Evolutionary conservation across 495 filamentous ascomycete genomes (phyloP), one percentile per base, ranked within the genome.

Genomic region (Neurospora sp.): DNA sequence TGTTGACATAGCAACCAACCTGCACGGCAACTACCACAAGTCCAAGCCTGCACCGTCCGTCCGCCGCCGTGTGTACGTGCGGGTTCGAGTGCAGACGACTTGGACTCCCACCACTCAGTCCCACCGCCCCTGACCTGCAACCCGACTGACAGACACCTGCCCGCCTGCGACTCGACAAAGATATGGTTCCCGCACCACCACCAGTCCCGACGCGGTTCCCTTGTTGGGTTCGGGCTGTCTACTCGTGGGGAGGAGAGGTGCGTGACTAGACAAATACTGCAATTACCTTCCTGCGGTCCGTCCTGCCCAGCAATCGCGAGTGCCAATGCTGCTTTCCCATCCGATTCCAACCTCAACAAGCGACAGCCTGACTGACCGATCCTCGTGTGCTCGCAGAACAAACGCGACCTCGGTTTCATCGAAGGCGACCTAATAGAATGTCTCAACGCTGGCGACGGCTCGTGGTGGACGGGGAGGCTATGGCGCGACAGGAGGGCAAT

Each of bases 351-450:
- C 59, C 21, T 38, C 59, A 6, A n/a, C 19, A 69, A 28, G 31
- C 21, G 31, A n/a, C 24, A 45, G 34, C 24, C 78, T 74, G 42
- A 62, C 54, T 70, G 34, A 39, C 69, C 70, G 19, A 74, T 66
- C 28, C 39, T n/a, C 15, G 37, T 24, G 11, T 39, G 24, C 19
- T 66, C 28, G 3, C 72, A 93, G 89, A 94, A 92, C 4, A 97
- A 95, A 83, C 89, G 90, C 76, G 96, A 99, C 79, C 86, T 99
- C 71, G 96, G 96, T 24, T 98, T 99, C 81, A 90, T 98, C 74
- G 96, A 99, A 81, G 96, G 96, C 62, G 96, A 99, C 83, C 84
- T 98, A 73, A 99, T 99, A 79, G 96, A 99, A 88, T 97, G 94
- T 79, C 86, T 99, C 24, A 99, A 98, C 81, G 96, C 96, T 3